Base-by-base conservation (phyloP, 805 yeast species). In the Barnettozyma pratensis region DNA sequence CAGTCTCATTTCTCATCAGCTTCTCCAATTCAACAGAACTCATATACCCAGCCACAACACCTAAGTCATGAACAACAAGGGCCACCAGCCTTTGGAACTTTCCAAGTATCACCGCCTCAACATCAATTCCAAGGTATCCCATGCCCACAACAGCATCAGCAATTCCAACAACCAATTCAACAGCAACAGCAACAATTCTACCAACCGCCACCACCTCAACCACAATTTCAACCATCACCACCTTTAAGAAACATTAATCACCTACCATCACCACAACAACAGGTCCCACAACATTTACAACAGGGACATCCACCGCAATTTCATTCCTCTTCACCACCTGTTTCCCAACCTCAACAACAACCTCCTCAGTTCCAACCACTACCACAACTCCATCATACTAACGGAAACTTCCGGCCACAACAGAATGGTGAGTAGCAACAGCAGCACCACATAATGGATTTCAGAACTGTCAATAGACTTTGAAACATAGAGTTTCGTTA, bases 151-250 rank as follows among this genome's bases (percentile, higher is more conserved):
- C 37, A 37, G 10, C 36, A 38, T 7, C 41, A 31, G 26, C 34
- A 14, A 26, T 35, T 36, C 36, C 29, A 14, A 2, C 37, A 12
- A 25, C 19, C 19, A 19, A 19, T 19, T 19, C 36, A 36, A 29
- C 39, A 32, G 28, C 34, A 5, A 26, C 47, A 19, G 27, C 42
- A 26, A 26, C 42, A 32, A 19, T 11, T 9, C 27, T 36, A 27
- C 12, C 6, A 30, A 30, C 26, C 37, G 3, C 10, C 43, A 14
- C 29, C 44, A 31, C 6, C 41, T 5, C 51, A 43, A 37, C 39
- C 32, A 9, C 45, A 42, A 39, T 27, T 39, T 4, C 50, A 31
- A 30, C 44, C 46, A 10, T 47, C 43, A 44, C 47, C 46, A 7
- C 52, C 40, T 12, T n/a, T 40, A 34, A 19, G 26, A 41, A 19